Evolutionary conservation across 208 protist species (phyloP).

Genomic region (Crithidia fasciculata): DNA sequence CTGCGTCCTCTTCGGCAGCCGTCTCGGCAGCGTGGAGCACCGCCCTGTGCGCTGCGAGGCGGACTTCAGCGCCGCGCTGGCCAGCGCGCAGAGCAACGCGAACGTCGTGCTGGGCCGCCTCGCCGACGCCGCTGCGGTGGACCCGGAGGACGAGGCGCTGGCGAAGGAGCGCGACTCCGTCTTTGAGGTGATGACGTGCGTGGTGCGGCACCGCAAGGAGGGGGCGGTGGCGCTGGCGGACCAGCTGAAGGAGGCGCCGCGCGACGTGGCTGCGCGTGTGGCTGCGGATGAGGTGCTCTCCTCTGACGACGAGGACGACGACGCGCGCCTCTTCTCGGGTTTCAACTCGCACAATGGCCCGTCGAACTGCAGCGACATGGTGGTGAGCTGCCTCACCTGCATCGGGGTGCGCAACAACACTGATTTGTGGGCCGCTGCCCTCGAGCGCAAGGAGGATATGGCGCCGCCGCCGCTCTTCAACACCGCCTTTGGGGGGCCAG

Average conservation of each 20-base stretch:
- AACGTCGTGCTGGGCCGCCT: slow-evolving; percentile 24
- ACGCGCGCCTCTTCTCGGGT: slow-evolving; percentile 1
- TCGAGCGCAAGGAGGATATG: slow-evolving; percentile 16
- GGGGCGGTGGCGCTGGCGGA: slow-evolving; percentile 25
- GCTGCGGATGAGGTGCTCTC: slow-evolving; percentile 1
- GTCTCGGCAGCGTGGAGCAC: slow-evolving; percentile 39
- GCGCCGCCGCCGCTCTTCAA: slow-evolving; percentile 15
- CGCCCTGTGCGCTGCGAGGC: slow-evolving; percentile 21
- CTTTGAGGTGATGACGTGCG: slow-evolving; percentile 40
- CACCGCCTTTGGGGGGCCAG: slow-evolving; percentile 29
- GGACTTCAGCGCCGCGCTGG: slow-evolving; percentile 29
- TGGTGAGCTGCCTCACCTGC: slow-evolving; percentile 32
- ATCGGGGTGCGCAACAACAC: slow-evolving; percentile 24
- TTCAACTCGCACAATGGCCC: slow-evolving; percentile 29
- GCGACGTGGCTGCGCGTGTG: slow-evolving; percentile 6
- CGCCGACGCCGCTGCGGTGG: slow-evolving; percentile 19
- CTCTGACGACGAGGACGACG: slow-evolving; percentile 36
- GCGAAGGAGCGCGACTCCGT: slow-evolving; percentile 27
- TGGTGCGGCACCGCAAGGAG: slow-evolving; percentile 38
- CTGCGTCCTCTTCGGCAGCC: slow-evolving; percentile 35
- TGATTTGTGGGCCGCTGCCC: slow-evolving; percentile 17
- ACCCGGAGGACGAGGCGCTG: slow-evolving; percentile 8
- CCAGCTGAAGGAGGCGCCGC: slow-evolving; percentile 16
- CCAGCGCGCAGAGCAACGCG: slow-evolving; percentile 41
- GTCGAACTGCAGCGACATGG: slow-evolving; percentile 18